phyloP scores from a whole-genome alignment of 345 rosid species.

The Heritiera littoralis region DNA sequence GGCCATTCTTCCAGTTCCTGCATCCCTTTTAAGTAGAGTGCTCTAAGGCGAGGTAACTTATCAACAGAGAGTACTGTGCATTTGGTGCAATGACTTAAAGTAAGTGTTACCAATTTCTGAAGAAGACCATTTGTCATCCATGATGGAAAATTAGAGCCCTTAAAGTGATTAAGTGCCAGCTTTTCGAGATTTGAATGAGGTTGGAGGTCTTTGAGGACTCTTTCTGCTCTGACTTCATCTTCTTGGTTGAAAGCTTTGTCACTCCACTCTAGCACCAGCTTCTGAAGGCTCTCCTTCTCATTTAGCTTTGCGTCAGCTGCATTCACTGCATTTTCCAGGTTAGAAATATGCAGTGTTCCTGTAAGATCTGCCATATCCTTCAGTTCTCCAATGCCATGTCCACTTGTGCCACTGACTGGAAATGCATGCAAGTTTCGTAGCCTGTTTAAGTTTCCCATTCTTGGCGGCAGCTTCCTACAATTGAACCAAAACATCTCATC shows the following conservation, averaged over 20 bases:
- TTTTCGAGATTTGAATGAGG: constrained; percentile 18
- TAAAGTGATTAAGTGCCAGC: constrained; percentile 17
- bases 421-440: constrained; percentile 30
- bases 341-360: constrained; percentile 24
- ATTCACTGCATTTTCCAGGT: constrained; percentile 27
- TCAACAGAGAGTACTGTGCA: constrained; percentile 16
- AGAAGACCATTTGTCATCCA: constrained; percentile 25
- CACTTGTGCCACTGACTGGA: constrained; percentile 10
- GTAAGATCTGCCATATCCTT: constrained; percentile 8
- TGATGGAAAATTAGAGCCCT: constrained; percentile 17
- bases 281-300: constrained; percentile 22
- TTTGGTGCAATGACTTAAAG: constrained; percentile 23
- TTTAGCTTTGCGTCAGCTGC: constrained; percentile 23
- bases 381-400: constrained; percentile 19
- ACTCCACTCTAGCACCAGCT: constrained; percentile 26
- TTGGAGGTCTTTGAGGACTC: background rate
- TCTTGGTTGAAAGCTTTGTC: background rate
- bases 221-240: constrained; percentile 10
- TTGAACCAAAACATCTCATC: constrained; percentile 45
- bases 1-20: background rate
- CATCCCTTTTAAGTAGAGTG: constrained; percentile 23
- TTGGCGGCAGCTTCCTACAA: constrained; percentile 28
- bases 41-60: background rate
- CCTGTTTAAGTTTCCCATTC: constrained; percentile 27
- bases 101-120: background rate